Percentiles rank a stretch among this genome's conserved stretches.
Conservation (phyloP, 805 yeast species). For the Ogataea siamensis region DNA sequence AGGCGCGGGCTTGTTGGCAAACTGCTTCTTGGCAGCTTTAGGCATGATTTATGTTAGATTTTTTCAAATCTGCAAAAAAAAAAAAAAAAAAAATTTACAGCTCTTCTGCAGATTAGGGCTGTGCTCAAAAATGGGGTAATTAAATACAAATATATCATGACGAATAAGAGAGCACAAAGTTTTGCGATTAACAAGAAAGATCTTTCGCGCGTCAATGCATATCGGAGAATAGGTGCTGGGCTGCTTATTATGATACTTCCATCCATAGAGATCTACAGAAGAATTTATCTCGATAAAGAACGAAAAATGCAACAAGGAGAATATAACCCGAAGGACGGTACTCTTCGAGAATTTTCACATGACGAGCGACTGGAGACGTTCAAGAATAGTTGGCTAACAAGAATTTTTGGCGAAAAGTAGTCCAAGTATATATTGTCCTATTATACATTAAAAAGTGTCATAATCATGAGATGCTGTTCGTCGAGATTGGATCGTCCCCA, state of each 20-base stretch:
- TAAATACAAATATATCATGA: slow-evolving; percentile 1
- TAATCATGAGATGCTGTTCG: slow-evolving; percentile 15
- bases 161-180: neutral
- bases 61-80: slow-evolving; percentile 51
- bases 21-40: slow-evolving; percentile 64
- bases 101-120: too few relatives aligned
- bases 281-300: slow-evolving; percentile 40
- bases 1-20: slow-evolving; percentile 48
- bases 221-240: slow-evolving; percentile 34
- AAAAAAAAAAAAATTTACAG: too few relatives aligned
- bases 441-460: slow-evolving; percentile 32
- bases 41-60: slow-evolving; percentile 42
- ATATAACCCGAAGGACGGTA: slow-evolving; percentile 41
- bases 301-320: slow-evolving; percentile 47
- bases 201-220: slow-evolving; percentile 24
- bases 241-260: slow-evolving; percentile 31
- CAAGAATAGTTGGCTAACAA: slow-evolving; percentile 38
- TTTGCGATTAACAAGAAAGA: slow-evolving; percentile 20
- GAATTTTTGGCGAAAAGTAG: slow-evolving; percentile 44
- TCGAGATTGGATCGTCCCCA: slow-evolving; percentile 13
- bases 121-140: slow-evolving; percentile 15
- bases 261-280: slow-evolving; percentile 31
- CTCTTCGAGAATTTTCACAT: slow-evolving; percentile 41
- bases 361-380: slow-evolving; percentile 41
- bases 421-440: neutral